phyloP scores from a whole-genome alignment of 495 filamentous ascomycete genomes.

The Viridothelium virens region DNA sequence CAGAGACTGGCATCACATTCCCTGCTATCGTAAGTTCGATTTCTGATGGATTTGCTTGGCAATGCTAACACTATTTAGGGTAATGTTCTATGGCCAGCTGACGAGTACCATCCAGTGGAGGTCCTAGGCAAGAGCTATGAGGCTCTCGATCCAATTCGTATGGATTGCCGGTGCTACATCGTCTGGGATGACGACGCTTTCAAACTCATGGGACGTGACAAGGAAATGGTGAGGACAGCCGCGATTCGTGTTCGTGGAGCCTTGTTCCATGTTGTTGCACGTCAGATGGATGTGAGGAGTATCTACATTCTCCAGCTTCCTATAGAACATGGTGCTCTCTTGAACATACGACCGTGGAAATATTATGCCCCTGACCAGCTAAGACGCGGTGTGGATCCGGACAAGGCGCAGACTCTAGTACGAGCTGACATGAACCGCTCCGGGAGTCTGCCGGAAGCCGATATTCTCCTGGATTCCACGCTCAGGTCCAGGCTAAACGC shows the following conservation, averaged over 20 bases:
- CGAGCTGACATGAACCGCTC: not conserved
- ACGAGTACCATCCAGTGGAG: slow-evolving; percentile 21
- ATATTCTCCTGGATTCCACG: too few relatives aligned
- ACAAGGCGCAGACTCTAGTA: not conserved
- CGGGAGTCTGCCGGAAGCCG: not conserved
- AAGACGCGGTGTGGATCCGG: not conserved
- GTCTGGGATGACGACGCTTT: slow-evolving; percentile 19
- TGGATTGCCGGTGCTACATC: slow-evolving; percentile 22
- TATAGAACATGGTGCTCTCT: not conserved
- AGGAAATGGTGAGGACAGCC: slow-evolving; percentile 15
- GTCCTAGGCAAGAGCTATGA: slow-evolving; percentile 22
- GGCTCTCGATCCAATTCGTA: slow-evolving; percentile 28
- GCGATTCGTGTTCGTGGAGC: slow-evolving; percentile 18
- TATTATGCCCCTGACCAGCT: not conserved
- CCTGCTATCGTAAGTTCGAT: slow-evolving; percentile 14
- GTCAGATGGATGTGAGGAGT: slow-evolving; percentile 14
- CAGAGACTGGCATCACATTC: slow-evolving; percentile 13
- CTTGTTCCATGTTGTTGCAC: slow-evolving; percentile 23
- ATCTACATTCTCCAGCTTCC: slow-evolving; percentile 21
- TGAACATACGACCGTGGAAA: slow-evolving; percentile 14
- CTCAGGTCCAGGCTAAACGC: slow-evolving; percentile 2
- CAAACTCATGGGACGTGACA: slow-evolving; percentile 18
- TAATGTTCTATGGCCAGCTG: slow-evolving; percentile 23
- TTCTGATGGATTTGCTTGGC: not conserved
- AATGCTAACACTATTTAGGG: slow-evolving; percentile 9